Conservation (phyloP, 768 basidiomycete species). For the Lentinus tigrinus region DNA sequence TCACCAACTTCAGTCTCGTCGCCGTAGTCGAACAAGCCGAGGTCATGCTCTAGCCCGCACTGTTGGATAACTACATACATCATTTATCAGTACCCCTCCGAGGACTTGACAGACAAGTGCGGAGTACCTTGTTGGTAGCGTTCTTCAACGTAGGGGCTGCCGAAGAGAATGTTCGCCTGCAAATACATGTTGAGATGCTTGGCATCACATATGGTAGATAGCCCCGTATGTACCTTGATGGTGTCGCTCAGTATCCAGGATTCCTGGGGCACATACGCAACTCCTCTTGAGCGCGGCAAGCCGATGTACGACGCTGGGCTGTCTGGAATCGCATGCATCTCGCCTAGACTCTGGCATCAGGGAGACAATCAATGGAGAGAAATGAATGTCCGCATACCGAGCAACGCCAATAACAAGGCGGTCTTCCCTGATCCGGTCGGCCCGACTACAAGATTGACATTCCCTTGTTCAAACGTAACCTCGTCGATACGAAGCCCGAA, state of each 20-base stretch:
- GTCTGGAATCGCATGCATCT: conserved; percentile 60
- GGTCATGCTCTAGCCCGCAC: conserved; percentile 42
- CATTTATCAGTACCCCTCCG: too few relatives aligned
- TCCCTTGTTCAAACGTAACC: conserved; percentile 48
- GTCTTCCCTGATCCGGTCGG: conserved; percentile 61
- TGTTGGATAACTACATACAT: conserved; percentile 32
- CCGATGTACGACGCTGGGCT: conserved; percentile 36
- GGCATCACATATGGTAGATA: background rate
- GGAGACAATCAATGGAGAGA: too few relatives aligned
- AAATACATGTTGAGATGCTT: background rate
- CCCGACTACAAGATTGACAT: conserved; percentile 57
- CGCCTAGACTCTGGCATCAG: conserved; percentile 42
- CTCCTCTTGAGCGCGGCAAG: conserved; percentile 43
- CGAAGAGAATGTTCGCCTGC: conserved; percentile 32
- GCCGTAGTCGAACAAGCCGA: conserved; percentile 46
- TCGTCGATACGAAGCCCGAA: conserved; percentile 54
- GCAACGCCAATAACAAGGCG: conserved; percentile 57
- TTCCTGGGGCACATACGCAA: conserved; percentile 80
- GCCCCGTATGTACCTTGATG: conserved; percentile 47
- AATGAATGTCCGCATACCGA: too few relatives aligned
- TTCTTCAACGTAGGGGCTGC: conserved; percentile 25
- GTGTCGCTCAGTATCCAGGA: conserved; percentile 82
- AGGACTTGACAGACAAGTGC: too few relatives aligned
- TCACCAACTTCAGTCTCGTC: conserved; percentile 56
- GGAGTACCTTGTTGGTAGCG: conserved; percentile 25